phyloP scores from a whole-genome alignment of 1,284 basidiomycete genomes.

The Boletellus deceptivus region DNA sequence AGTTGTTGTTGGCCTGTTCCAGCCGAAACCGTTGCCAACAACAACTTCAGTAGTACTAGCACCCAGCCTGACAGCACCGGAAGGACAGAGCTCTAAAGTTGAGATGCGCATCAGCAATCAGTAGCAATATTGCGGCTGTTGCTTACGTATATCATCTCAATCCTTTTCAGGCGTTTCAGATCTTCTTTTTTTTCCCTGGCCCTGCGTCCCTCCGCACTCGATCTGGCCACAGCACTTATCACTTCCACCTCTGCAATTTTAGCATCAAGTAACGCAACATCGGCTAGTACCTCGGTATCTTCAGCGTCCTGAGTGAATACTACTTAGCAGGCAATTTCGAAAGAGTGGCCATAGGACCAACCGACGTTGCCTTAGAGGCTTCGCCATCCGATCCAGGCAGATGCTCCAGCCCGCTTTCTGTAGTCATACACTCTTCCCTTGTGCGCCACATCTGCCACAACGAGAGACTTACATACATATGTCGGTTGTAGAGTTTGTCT shows the following conservation, averaged over 20 bases:
- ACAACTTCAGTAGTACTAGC: conserved; percentile 83
- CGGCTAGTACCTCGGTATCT: conserved; percentile 58
- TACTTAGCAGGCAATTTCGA: conserved; percentile 2
- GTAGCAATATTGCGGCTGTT: not conserved
- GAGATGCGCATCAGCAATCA: conserved; percentile 3
- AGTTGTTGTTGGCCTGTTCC: conserved; percentile 53
- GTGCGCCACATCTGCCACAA: conserved; percentile 95
- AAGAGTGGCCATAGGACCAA: conserved; percentile 25
- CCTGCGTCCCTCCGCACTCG: conserved; percentile 54
- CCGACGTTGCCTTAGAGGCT: conserved; percentile 41
- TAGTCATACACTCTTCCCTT: conserved; percentile 90
- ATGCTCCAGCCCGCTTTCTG: conserved; percentile 87
- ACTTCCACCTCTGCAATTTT: conserved; percentile 68
- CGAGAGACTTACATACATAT: conserved; percentile 89
- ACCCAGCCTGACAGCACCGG: conserved; percentile 86
- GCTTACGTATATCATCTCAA: conserved; percentile 89
- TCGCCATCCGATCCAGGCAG: conserved; percentile 66
- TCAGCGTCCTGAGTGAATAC: conserved; percentile 50
- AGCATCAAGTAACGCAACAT: conserved; percentile 67
- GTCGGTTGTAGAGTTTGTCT: conserved; percentile 83
- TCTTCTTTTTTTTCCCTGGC: conserved; percentile 73
- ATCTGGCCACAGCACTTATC: conserved; percentile 55
- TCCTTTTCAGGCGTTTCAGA: conserved; percentile 78
- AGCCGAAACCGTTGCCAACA: conserved; percentile 86
- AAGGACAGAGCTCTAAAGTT: conserved; percentile 65